A percentile compares a stretch with the other conserved stretches of the same genome.
These are phyloP conservation scores for Erodium trifolium DNA, from an alignment of 441 rosid species.

Conservation along the genomic window DNA sequence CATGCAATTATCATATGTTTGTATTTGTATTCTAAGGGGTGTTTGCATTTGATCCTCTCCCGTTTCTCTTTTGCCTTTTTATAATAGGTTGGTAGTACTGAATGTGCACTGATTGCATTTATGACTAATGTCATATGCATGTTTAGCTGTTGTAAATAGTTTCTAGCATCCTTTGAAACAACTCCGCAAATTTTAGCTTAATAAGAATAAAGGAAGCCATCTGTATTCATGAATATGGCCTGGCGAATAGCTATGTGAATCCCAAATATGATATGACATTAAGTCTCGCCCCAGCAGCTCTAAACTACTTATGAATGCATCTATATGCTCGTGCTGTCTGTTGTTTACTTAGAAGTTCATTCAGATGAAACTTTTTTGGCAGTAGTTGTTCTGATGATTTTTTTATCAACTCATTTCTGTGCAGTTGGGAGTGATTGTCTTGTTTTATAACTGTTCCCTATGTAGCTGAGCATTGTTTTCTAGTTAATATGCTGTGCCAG, in stretches of 20 bases:
- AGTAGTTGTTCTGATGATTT: neutral
- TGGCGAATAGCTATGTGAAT: neutral
- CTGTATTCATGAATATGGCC: neutral
- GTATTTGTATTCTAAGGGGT: too few relatives aligned
- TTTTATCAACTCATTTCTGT: neutral
- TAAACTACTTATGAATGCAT: neutral
- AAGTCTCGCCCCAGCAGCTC: neutral
- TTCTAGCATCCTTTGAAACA: neutral
- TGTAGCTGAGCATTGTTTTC: neutral
- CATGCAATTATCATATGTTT: too few relatives aligned
- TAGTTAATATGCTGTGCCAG: neutral
- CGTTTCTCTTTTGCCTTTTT: constrained; percentile 5
- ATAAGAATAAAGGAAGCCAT: neutral
- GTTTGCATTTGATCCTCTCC: too few relatives aligned
- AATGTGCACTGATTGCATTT: neutral
- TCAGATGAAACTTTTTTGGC: neutral
- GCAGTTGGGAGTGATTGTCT: neutral
- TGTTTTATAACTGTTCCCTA: neutral
- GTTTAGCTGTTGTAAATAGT: too few relatives aligned
- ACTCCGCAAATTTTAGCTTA: neutral
- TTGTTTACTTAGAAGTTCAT: neutral
- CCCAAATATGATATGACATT: neutral
- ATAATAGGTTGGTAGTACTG: constrained; percentile 10
- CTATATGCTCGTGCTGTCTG: neutral
- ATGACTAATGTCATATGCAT: neutral